A percentile compares a stretch with the other conserved stretches of the same genome.
These are phyloP conservation scores for Chlorencoelia australis DNA, from an alignment of 2,329 filamentous ascomycete species.

Conservation along the genomic window DNA sequence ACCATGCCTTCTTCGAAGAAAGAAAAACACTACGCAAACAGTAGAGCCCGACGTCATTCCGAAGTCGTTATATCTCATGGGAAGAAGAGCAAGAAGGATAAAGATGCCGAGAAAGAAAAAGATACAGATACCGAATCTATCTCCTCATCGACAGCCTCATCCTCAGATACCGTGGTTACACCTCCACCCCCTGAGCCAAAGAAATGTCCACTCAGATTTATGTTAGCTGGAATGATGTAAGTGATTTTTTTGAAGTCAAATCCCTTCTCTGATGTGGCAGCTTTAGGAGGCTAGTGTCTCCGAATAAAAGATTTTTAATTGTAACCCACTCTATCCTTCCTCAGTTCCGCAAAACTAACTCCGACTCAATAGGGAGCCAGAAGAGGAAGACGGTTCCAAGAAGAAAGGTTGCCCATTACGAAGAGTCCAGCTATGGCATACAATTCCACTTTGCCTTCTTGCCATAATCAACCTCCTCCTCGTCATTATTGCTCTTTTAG, in stretches of 20 bases:
- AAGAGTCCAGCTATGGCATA: constrained; percentile 23
- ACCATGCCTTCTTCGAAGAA: constrained; percentile 19
- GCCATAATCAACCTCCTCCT: constrained; percentile 21
- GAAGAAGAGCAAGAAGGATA: constrained; percentile 20
- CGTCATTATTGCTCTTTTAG: constrained; percentile 21
- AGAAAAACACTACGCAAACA: constrained; percentile 21
- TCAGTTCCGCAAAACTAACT: no score
- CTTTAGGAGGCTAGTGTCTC: no score
- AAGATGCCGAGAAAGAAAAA: constrained; percentile 19
- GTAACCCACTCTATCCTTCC: no score
- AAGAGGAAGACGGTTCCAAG: constrained; percentile 9
- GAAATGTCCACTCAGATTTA: constrained; percentile 22
- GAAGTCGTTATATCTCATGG: constrained; percentile 12
- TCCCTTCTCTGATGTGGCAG: no score
- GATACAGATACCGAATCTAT: constrained; percentile 19
- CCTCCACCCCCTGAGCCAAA: constrained; percentile 7
- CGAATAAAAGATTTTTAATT: no score
- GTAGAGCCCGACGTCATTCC: constrained; percentile 16
- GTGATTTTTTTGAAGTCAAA: no score
- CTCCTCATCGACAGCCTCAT: constrained; percentile 11
- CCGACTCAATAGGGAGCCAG: no score
- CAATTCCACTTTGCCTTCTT: constrained; percentile 20
- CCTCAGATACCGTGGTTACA: constrained; percentile 7
- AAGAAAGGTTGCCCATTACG: constrained; percentile 16
- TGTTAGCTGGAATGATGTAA: constrained; percentile 19